Evolutionary conservation across 768 basidiomycete species (phyloP).

Genomic region (Boletus eberwhitei): DNA sequence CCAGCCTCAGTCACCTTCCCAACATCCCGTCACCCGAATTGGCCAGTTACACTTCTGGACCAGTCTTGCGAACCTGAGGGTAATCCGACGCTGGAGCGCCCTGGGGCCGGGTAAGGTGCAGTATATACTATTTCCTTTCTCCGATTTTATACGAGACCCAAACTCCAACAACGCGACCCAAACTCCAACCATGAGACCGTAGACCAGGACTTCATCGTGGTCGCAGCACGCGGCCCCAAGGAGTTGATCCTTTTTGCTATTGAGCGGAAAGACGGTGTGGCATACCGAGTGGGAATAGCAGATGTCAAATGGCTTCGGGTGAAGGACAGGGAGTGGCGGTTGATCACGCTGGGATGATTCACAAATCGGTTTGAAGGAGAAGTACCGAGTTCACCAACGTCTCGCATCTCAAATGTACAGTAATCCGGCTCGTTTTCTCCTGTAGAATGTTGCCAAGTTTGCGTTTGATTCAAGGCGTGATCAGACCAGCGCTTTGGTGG

Average conservation of each 20-base stretch:
- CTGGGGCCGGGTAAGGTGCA: neutral
- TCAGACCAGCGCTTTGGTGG: no score
- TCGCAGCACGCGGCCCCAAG: neutral
- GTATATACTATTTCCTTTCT: neutral
- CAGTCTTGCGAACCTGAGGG: neutral
- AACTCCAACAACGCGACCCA: neutral
- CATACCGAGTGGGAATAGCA: slow-evolving; percentile 9
- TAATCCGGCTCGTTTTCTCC: neutral
- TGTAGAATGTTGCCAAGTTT: neutral
- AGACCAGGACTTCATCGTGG: slow-evolving; percentile 10
- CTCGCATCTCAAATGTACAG: no score
- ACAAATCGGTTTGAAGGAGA: no score
- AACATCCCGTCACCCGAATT: neutral
- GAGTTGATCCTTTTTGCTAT: slow-evolving; percentile 8
- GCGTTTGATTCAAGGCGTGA: no score
- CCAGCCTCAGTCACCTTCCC: neutral
- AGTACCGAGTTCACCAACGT: no score
- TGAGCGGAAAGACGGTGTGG: slow-evolving; percentile 16
- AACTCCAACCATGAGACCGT: neutral
- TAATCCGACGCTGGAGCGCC: neutral
- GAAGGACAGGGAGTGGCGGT: slow-evolving; percentile 15
- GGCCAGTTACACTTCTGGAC: slow-evolving; percentile 21
- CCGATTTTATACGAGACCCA: neutral
- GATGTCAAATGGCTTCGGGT: neutral
- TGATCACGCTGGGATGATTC: slow-evolving; percentile 8